These are phyloP conservation scores for Sporothrix mexicana DNA, from an alignment of 2,329 filamentous ascomycete species.

Conservation along the genomic window DNA sequence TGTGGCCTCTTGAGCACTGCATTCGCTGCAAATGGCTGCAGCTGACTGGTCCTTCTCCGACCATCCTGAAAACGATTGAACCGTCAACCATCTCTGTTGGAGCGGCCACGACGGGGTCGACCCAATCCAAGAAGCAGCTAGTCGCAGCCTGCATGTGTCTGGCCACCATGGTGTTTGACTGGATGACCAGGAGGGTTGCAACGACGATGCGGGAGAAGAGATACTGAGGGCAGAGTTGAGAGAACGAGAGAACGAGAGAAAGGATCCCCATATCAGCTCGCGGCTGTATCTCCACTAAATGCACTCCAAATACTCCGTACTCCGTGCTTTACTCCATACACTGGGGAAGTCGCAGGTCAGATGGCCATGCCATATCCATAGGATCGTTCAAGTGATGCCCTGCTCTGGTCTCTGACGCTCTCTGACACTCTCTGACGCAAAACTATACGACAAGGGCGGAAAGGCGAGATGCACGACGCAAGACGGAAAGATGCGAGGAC, in stretches of 20 bases:
- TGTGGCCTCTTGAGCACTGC: slow-evolving; percentile 8
- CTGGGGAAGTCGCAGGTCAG: not conserved
- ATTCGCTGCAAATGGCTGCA: not conserved
- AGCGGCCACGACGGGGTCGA: slow-evolving; percentile 33
- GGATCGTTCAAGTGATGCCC: not conserved
- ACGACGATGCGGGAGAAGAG: too few species aligned
- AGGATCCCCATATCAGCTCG: slow-evolving; percentile 11
- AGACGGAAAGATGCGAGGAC: not conserved
- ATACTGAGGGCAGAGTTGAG: too few species aligned
- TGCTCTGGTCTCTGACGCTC: not conserved
- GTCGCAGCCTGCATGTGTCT: slow-evolving; percentile 31
- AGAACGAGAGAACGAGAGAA: not conserved
- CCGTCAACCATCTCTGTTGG: not conserved
- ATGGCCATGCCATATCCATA: not conserved
- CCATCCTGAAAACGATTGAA: too few species aligned
- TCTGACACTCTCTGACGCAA: slow-evolving; percentile 12
- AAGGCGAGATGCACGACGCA: not conserved
- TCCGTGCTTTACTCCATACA: not conserved
- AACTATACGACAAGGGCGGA: not conserved
- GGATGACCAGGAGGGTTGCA: too few species aligned
- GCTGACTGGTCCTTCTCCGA: not conserved
- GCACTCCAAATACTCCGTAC: not conserved
- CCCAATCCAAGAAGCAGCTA: slow-evolving; percentile 35
- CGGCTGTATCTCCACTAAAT: slow-evolving; percentile 12
- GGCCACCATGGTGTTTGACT: slow-evolving; percentile 17